Base-by-base conservation (phyloP, 2,329 filamentous ascomycete genomes). In the Myriosclerotinia duriaeana region DNA sequence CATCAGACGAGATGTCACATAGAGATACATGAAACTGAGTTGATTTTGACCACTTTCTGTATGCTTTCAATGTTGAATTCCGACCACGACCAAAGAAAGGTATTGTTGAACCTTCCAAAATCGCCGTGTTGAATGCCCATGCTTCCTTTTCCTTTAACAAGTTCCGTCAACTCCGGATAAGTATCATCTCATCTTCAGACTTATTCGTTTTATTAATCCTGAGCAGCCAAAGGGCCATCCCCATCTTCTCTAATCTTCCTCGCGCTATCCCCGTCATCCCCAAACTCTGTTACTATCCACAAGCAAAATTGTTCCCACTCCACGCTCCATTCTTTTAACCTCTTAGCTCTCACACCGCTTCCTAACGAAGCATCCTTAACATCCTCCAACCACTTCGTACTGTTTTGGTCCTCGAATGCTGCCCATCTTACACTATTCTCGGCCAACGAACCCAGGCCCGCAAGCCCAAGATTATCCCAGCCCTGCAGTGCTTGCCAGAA, bases 391-490 rank as follows among this genome's bases (percentile, higher is more conserved):
- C 93, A 97, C 55, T 89, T 86, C 9, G 87, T 84, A 14, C 84
- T 78, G 26, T 79, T 84, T 76, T 92, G 87, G 72, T 97, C 93
- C 76, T 96, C 92, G 73, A 93, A 96, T 30, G 89, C 90, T 11
- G 92, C 89, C 92, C 92, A 98, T 52, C 91, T 85, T 54, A 98
- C 87, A 71, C 92, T 96, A 75, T 97, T 98, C 82, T 98, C 93
- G 0, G 93, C 94, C 72, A 99, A 82, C 66, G 89, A 90, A 0
- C 90, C 94, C 63, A 98, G 79, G 0, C 93, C 94, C 14, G 91
- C 92, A 2, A 98, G 82, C 0, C 93, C 95, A 17, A 97, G 84
- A 74, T 96, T 97, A 67, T 96, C 89, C 86, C 93, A 95, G 0
- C 91, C 93, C 78, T 97, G 93, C 26, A 97, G 80, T 1, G 91